Conservation (phyloP, 2,329 filamentous ascomycete genomes). For the Neocucurbitaria cava region DNA sequence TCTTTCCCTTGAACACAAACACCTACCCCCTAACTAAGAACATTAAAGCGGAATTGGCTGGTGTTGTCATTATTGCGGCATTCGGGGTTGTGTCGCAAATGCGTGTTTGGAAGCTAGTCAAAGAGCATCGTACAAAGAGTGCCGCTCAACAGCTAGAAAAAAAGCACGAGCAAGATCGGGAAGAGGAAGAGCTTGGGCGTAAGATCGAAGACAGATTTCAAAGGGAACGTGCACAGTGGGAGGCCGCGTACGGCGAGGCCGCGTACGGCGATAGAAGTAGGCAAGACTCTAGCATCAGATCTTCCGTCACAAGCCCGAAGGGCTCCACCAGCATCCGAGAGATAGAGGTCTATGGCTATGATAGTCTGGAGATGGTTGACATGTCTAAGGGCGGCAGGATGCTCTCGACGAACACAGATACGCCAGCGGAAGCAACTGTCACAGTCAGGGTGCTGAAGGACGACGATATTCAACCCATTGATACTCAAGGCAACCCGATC, state of each 20-base stretch:
- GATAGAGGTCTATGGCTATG: conserved; percentile 50
- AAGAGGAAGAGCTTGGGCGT: conserved; percentile 75
- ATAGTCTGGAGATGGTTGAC: conserved; percentile 64
- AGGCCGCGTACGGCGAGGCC: conserved; percentile 74
- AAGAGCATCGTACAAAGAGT: conserved; percentile 57
- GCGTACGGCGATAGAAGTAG: conserved; percentile 70
- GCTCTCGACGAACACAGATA: conserved; percentile 40
- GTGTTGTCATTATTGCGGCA: conserved; percentile 75
- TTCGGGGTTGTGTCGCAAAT: conserved; percentile 84
- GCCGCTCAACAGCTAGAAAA: conserved; percentile 58
- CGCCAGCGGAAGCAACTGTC: conserved; percentile 52
- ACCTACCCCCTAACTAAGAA: conserved; percentile 88
- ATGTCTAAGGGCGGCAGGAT: conserved; percentile 56
- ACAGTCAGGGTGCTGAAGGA: conserved; percentile 63
- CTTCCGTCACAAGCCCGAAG: conserved; percentile 45
- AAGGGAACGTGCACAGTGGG: conserved; percentile 74
- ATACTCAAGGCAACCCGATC: conserved; percentile 38
- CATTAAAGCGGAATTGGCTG: conserved; percentile 83
- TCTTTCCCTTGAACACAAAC: conserved; percentile 77
- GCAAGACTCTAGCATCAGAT: conserved; percentile 61
- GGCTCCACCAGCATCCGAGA: conserved; percentile 43
- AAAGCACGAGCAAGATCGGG: conserved; percentile 64
- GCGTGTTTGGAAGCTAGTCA: conserved; percentile 83
- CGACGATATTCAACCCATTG: conserved; percentile 50
- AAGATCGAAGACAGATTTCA: conserved; percentile 68